Evolutionary conservation across 768 basidiomycete genomes (phyloP).

Genomic region (Xerocomellus chrysenteron): DNA sequence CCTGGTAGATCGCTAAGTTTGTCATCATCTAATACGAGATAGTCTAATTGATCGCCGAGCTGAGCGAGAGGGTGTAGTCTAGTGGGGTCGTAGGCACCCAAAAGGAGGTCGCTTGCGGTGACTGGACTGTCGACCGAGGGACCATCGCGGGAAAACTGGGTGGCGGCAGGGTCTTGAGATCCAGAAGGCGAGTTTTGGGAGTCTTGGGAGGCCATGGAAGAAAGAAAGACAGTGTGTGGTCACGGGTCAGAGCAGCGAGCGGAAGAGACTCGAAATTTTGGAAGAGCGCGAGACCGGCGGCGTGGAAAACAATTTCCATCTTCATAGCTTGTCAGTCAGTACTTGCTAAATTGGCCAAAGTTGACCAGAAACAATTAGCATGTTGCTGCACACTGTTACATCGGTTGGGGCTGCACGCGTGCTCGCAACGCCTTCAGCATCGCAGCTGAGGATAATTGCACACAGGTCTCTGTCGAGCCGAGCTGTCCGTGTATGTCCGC

Average conservation of each 20-base stretch:
- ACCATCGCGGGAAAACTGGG: conserved; percentile 42
- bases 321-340: neutral
- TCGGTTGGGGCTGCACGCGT: conserved; percentile 22
- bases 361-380: conserved; percentile 32
- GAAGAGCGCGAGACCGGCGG: conserved; percentile 21
- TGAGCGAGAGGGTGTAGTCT: conserved; percentile 93
- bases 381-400: conserved; percentile 15
- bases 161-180: conserved; percentile 47
- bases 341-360: conserved; percentile 16
- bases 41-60: conserved; percentile 91
- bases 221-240: conserved; percentile 12
- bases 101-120: conserved; percentile 85
- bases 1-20: conserved; percentile 91
- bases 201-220: conserved; percentile 31
- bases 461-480: conserved; percentile 24
- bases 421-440: conserved; percentile 21
- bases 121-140: conserved; percentile 55
- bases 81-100: conserved; percentile 86
- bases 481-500: conserved; percentile 19
- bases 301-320: conserved; percentile 24
- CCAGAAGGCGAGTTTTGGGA: conserved; percentile 31
- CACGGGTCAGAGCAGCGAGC: conserved; percentile 20
- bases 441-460: conserved; percentile 25
- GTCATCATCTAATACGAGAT: conserved; percentile 94
- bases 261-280: conserved; percentile 27